phyloP scores from a whole-genome alignment of 345 rosid species.

The Hypericum androsaemum region DNA sequence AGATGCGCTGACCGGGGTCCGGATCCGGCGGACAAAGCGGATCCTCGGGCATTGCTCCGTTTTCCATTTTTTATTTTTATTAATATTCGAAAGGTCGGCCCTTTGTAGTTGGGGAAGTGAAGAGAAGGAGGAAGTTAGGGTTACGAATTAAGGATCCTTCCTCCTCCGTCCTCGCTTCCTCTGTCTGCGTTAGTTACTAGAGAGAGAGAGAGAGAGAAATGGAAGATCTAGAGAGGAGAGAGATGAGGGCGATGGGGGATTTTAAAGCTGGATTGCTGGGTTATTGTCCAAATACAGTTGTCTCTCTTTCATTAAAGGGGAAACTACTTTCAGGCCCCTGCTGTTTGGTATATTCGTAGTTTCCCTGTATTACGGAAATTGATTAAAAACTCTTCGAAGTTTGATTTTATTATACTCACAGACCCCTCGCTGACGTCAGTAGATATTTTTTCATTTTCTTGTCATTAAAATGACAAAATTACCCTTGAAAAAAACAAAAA shows the following conservation, averaged over 20 bases:
- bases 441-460: too few relatives aligned
- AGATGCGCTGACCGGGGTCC: constrained; percentile 70
- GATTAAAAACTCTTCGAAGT: too few relatives aligned
- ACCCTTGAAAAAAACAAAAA: too few relatives aligned
- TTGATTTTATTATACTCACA: too few relatives aligned
- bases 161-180: too few relatives aligned
- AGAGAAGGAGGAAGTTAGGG: constrained; percentile 9
- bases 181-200: neutral
- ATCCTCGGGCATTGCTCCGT: constrained; percentile 29
- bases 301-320: too few relatives aligned
- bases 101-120: neutral
- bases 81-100: neutral
- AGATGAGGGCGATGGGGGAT: constrained; percentile 12
- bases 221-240: constrained; percentile 10
- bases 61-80: constrained; percentile 23
- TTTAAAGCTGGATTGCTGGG: constrained; percentile 3
- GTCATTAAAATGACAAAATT: too few relatives aligned
- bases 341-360: too few relatives aligned
- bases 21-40: constrained; percentile 53
- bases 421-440: too few relatives aligned
- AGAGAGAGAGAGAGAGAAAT: constrained; percentile 7
- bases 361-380: too few relatives aligned
- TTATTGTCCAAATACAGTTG: too few relatives aligned
- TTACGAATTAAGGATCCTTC: constrained; percentile 3
- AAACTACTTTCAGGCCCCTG: too few relatives aligned